These are phyloP conservation scores for Earliella scabrosa DNA, from an alignment of 1,284 basidiomycete species.

Conservation along the genomic window DNA sequence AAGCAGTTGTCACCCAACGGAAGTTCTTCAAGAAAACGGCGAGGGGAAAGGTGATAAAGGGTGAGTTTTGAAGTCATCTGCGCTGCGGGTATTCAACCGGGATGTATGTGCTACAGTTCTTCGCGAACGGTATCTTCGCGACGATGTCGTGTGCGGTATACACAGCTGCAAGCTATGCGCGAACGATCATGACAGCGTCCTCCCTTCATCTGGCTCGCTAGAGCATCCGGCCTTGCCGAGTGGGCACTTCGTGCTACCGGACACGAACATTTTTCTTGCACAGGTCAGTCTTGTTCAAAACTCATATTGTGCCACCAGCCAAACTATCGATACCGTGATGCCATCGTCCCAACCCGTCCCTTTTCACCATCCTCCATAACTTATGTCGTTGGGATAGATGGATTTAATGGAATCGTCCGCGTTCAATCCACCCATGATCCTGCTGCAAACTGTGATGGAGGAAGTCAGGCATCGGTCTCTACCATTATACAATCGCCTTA, in stretches of 20 bases:
- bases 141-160: constrained; percentile 93
- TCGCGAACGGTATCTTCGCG: constrained; percentile 93
- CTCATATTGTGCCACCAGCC: not conserved
- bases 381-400: constrained; percentile 61
- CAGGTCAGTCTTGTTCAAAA: constrained; percentile 58
- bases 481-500: constrained; percentile 92
- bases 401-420: constrained; percentile 83
- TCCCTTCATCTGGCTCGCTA: constrained; percentile 49
- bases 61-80: constrained; percentile 41
- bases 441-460: constrained; percentile 95
- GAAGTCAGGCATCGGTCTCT: constrained; percentile 96
- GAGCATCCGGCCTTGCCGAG: constrained; percentile 57
- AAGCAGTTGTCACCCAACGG: constrained; percentile 79
- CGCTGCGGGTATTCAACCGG: constrained; percentile 7
- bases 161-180: constrained; percentile 69
- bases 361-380: no score
- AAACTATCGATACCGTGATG: no score
- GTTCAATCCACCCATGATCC: constrained; percentile 81
- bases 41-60: constrained; percentile 91
- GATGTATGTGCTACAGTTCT: constrained; percentile 57
- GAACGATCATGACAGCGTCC: constrained; percentile 36
- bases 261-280: constrained; percentile 95
- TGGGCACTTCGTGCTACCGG: constrained; percentile 88
- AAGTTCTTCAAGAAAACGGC: constrained; percentile 97
- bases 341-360: no score